Base-by-base conservation (phyloP, 2,329 filamentous ascomycete species). In the Aspergillus costaricaensis region DNA sequence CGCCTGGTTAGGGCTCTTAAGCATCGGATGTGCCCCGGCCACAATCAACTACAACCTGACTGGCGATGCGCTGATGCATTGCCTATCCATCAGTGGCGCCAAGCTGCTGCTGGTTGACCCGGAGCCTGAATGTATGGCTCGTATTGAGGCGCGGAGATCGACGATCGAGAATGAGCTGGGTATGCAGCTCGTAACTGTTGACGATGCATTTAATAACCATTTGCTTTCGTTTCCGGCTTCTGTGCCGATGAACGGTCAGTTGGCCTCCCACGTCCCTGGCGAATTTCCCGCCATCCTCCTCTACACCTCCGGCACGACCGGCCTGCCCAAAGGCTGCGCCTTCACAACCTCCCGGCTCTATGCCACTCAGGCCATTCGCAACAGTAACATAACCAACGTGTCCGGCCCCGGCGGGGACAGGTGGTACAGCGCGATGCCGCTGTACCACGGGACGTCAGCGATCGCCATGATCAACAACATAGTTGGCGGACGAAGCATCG, bases 251-350 rank as follows among this genome's bases (percentile, higher is more conserved):
- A 77, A 82, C 30, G 62, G 60, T 6, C 38, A 30, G n/a, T 80
- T 86, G 58, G 81, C 88, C 47, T 1, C 77, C 78, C 49, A 80
- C 79, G 0, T 74, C 77, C 14, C 32, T 12, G 32, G 32, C 32
- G 32, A 14, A 5, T 86, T 82, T 65, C 86, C 89, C 0, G 81
- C 86, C 65, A 85, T 83, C 30, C 73, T 92, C 23, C 86, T 92
- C 66, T 92, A 91, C 72, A 93, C 90, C 0, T 88, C 87, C 63
- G 90, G 90, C 38, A 92, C 90, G 0, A 92, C 90, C 0, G 90
- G 90, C 2, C 74, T 91, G 65, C 89, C 90, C 10, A 93, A 93
- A 73, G 90, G 86, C 1, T 88, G 87, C 66, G 73, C 82, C 0
- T 86, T 90, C 65, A 85, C 85, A 17, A 81, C 83, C 8, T 74